A percentile compares a stretch with the other conserved stretches of the same genome.
These are phyloP conservation scores for Globisporangium perplexum DNA, from an alignment of 352 stramenopile genomes.

Conservation along the genomic window DNA sequence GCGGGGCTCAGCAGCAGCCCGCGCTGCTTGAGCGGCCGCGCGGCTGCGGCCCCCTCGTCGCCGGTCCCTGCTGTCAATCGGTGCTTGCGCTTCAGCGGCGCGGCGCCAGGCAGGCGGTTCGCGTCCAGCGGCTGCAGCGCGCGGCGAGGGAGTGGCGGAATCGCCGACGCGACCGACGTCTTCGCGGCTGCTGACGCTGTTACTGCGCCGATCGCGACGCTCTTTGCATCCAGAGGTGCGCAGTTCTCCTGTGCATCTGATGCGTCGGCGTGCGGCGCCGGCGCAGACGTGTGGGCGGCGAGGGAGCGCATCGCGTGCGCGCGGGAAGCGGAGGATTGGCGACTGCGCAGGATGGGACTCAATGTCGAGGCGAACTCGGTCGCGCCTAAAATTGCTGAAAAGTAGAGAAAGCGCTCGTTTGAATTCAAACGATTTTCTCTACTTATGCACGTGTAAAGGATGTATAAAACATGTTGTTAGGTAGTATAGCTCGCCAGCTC, in stretches of 20 bases:
- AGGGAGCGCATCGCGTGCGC: conserved; percentile 18
- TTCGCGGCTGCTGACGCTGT: not conserved
- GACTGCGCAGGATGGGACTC: not conserved
- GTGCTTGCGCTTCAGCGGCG: conserved; percentile 15
- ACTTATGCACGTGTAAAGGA: not conserved
- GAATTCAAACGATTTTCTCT: not conserved
- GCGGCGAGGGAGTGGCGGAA: conserved; percentile 1
- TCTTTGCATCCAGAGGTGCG: conserved; percentile 18
- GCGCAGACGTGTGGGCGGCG: not conserved
- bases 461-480: not conserved
- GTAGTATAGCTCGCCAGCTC: not conserved
- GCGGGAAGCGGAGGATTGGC: not conserved
- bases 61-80: not conserved
- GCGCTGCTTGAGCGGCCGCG: conserved; percentile 1
- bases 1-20: not conserved
- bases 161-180: not conserved
- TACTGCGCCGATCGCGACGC: not conserved
- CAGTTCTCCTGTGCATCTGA: conserved; percentile 28
- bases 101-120: conserved; percentile 2
- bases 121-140: conserved; percentile 10
- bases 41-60: not conserved
- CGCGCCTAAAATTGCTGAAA: not conserved
- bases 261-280: not conserved
- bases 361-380: no score
- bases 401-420: not conserved